A percentile compares a stretch with the other conserved stretches of the same genome.
These are phyloP conservation scores for Vitis amurensis DNA, from an alignment of 164 flowering plant species.

Conservation along the genomic window DNA sequence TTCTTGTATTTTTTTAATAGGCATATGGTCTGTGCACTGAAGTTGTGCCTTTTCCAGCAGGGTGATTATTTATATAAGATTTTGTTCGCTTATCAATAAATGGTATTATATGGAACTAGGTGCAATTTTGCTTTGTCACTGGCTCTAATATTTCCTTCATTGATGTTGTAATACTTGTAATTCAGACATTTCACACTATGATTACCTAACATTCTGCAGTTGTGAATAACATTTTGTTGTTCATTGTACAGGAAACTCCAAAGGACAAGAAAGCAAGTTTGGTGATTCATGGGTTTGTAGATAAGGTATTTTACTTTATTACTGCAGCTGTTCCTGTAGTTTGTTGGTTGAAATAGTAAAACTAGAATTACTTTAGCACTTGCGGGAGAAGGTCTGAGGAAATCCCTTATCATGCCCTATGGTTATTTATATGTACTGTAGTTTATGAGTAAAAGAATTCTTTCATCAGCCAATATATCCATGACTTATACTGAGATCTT, in stretches of 20 bases:
- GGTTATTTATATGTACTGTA: background rate
- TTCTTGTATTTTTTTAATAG: no score
- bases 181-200: background rate
- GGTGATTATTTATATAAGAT: no score
- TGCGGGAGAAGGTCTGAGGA: background rate
- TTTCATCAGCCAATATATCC: background rate
- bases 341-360: background rate
- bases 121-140: no score
- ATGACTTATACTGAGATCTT: background rate
- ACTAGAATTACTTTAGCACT: background rate
- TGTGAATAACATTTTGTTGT: background rate
- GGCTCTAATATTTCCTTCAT: no score
- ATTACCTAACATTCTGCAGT: background rate
- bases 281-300: conserved; percentile 86
- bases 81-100: no score
- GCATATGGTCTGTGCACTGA: no score
- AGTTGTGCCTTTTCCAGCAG: no score
- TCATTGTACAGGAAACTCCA: conserved; percentile 72
- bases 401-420: background rate
- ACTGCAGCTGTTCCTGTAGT: background rate
- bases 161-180: background rate
- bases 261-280: conserved; percentile 95
- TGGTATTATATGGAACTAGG: no score
- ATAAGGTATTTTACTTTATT: conserved; percentile 56
- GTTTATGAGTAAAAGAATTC: background rate